Evolutionary conservation across 2,329 filamentous ascomycete genomes (phyloP).

Genomic region (Grosmannia penicillata): DNA sequence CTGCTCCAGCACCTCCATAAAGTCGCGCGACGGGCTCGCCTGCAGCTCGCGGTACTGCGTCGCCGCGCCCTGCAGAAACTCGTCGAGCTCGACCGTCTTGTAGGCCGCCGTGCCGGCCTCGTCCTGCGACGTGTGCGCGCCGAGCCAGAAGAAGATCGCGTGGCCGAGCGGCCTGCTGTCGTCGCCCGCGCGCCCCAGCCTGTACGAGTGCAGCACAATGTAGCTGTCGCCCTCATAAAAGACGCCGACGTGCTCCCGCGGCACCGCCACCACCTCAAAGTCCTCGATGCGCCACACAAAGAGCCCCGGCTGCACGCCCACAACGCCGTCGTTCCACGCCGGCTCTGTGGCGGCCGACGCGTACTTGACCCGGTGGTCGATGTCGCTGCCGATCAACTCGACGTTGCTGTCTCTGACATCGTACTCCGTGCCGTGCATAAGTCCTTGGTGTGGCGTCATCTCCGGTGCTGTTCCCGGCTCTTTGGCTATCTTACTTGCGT

Average conservation of each 20-base stretch:
- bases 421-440: constrained; percentile 49
- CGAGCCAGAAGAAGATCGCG: constrained; percentile 59
- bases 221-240: constrained; percentile 58
- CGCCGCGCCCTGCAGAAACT: constrained; percentile 46
- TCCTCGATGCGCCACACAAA: constrained; percentile 53
- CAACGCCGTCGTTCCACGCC: constrained; percentile 45
- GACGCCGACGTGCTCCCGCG: constrained; percentile 37
- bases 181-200: constrained; percentile 7
- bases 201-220: constrained; percentile 45
- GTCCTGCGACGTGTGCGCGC: constrained; percentile 49
- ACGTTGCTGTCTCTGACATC: constrained; percentile 56
- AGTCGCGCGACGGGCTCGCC: constrained; percentile 40
- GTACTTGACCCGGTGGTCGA: constrained; percentile 56
- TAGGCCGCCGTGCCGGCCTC: constrained; percentile 56
- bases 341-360: constrained; percentile 50
- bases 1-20: constrained; percentile 44
- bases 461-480: too few species aligned
- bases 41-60: constrained; percentile 53
- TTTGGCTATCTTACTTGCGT: too few species aligned
- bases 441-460: constrained; percentile 48
- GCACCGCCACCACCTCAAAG: constrained; percentile 49
- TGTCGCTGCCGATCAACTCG: constrained; percentile 45
- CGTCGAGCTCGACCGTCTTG: constrained; percentile 57
- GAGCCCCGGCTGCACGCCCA: constrained; percentile 39
- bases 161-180: constrained; percentile 27